Base-by-base conservation (phyloP, 2,329 filamentous ascomycete genomes). In the Coleophoma crateriformis region DNA sequence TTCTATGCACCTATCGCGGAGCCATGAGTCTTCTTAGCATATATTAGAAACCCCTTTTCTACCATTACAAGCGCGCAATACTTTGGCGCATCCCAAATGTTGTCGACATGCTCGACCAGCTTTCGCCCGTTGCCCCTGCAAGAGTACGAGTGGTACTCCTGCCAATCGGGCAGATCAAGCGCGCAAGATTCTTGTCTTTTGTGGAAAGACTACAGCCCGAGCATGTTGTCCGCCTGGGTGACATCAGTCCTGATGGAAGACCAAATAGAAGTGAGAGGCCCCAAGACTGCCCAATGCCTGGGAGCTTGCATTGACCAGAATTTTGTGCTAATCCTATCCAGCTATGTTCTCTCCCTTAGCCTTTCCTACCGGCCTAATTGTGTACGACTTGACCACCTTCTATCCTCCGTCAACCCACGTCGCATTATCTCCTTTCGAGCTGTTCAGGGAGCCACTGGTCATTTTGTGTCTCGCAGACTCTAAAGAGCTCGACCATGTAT, bases 271-370 rank as follows among this genome's bases (percentile, higher is more conserved):
- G 90, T 92, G 84, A 67, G 81, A 53, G 46, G n/a, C 34, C 35
- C 32, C 48, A 50, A 45, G 34, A 46, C 47, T 54, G 27, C 45
- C 11, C 7, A 22, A 7, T 42, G 33, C 8, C 13, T 50, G 40
- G 7, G 15, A 19, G 38, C 15, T 17, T 20, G 27, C 8, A 27
- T 27, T 27, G 27, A 27, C 19, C 27, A 27, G 27, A 7, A 27
- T 27, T 27, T 27, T 19, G 32, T 48, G 48, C 58, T 64, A 49
- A 64, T 47, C 12, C 42, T 55, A 48, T 53, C 47, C 67, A 96
- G 90, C 90, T 69, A 91, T 94, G 84, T 96, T 97, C 70, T 95
- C 90, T 51, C 92, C 92, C 38, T 74, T 94, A 61, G 88, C 87
- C 13, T 96, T 94, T 67, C 90, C 90, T 11, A 81, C 84, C 58